Evolutionary conservation across 768 basidiomycete species (phyloP), one percentile per base, ranked within the genome.

Genomic region (Trametes maxima): DNA sequence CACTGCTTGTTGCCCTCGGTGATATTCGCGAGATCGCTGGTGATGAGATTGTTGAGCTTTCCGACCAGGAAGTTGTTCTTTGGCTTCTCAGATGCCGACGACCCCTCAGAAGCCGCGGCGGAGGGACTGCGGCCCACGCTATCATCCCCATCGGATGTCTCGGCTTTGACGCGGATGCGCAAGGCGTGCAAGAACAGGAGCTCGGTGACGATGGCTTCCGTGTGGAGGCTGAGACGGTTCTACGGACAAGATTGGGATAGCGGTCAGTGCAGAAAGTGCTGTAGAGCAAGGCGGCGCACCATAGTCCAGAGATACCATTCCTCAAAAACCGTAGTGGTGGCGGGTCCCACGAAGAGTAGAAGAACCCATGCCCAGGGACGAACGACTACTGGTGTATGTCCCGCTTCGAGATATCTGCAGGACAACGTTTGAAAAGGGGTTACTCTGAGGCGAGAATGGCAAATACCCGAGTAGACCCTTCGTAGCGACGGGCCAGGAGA

Each of bases 1-100:
- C 57, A 47, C 45, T 59, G 63, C 59, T 70, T 64, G 21, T 66
- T 64, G 14, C 63, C 72, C 10, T 67, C 67, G 14, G 63, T 48
- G 43, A 63, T 42, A 17, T 49, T 73, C 21, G 72, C 71, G 17
- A 83, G 67, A 72, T 91, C 89, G 4, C 85, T 84, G 8, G 89
- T 85, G 36, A 90, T 82, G 6, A 92, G 74, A 56, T 90, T 92
- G 70, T 88, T 92, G 69, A 93, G 86, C 69, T 84, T 89, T 11
- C 92, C 90, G 39, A 85, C 82, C 19, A 90, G 72, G 42, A 44
- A 50, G 14, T 35, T 19, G 67, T 87, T 86, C 11, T 72, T 74
- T 12, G 73, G 69, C 47, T 73, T 74, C 33, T 60, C 52, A 2
- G 44, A n/a, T 11, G 16, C 11, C n/a, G 44, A n/a, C 3, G 17